Percentiles rank a stretch among this genome's conserved stretches.
Evolutionary conservation across 805 yeast species (phyloP).

Genomic region (Blastobotrys muscicola): DNA sequence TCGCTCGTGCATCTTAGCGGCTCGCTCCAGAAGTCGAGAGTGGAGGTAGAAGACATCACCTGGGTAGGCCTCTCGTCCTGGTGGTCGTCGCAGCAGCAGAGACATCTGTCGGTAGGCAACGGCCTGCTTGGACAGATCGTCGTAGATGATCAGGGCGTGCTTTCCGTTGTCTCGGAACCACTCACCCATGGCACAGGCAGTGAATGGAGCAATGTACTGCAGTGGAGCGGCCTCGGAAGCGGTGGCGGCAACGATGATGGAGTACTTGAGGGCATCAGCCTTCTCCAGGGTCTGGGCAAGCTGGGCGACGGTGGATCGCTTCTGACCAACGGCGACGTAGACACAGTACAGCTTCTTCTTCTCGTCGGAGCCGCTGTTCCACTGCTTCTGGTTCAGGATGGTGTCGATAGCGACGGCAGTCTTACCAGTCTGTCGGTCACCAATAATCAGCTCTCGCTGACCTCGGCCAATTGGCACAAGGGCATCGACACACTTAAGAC

Average conservation of each 20-base stretch:
- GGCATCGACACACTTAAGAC: constrained; percentile 98
- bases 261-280: constrained; percentile 94
- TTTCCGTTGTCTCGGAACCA: constrained; percentile 99
- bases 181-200: constrained; percentile 99
- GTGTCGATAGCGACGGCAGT: constrained; percentile 98
- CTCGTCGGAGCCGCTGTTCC: constrained; percentile 94
- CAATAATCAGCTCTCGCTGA: constrained; percentile 99
- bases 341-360: constrained; percentile 98
- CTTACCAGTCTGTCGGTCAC: constrained; percentile 99
- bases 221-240: constrained; percentile 99
- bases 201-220: constrained; percentile 99
- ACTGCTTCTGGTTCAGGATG: constrained; percentile 97
- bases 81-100: constrained; percentile 92
- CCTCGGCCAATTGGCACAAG: constrained; percentile 99
- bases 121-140: constrained; percentile 98
- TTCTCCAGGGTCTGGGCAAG: constrained; percentile 98
- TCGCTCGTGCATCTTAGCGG: constrained; percentile 89
- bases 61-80: constrained; percentile 95
- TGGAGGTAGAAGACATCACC: constrained; percentile 96
- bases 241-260: constrained; percentile 98
- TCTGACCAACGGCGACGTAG: constrained; percentile 99
- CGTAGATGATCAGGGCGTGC: constrained; percentile 95
- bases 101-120: constrained; percentile 99
- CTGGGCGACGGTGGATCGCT: constrained; percentile 99
- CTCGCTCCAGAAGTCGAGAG: constrained; percentile 92